Evolutionary conservation across 2,329 filamentous ascomycete genomes (phyloP), one percentile per base, ranked within the genome.

Genomic region (Penicillium sp.): DNA sequence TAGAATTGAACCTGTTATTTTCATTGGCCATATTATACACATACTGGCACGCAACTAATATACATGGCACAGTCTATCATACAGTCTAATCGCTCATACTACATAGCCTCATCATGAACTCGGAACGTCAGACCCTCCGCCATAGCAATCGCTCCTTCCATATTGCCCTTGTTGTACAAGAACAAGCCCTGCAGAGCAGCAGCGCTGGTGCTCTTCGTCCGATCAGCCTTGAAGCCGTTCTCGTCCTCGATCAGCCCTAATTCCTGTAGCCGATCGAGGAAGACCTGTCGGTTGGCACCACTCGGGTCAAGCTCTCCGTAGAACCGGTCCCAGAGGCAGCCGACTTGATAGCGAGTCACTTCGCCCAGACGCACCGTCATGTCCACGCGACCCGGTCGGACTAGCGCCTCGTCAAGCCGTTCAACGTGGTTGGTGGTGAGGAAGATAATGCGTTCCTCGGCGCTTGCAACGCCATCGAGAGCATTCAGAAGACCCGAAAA

Each of bases 351-450:
- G 51, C 82, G 77, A 2, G 87, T 91, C 29, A 91, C 89, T 68
- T 95, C 87, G 33, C 90, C 91, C 43, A 98, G 84, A 48, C 88
- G 81, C 3, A 95, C 80, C 58, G 88, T 93, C 84, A 97, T 85
- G 68, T 98, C 93, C 1, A 98, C 89, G 42, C 93, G 80, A 0
- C 93, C 93, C 0, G 93, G 93, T 22, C 93, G 79, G 43, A 97
- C 88, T 35, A 98, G 72, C 4, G 93, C 93, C 53, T 88, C 85
- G 62, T 96, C 89, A 2, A 97, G 78, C 35, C 88, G 80, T 57
- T 96, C 89, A 34, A 95, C 82, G 63, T 96, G 88, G 63, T 98
- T 98, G 19, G 91, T 95, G 2, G 93, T 98, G 55, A 95, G 76
- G 69, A 98, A 95, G 1, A 94, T 83, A 54, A 98, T 87, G 47